A percentile compares a stretch with the other conserved stretches of the same genome.
phyloP scores from a whole-genome alignment of 2,329 filamentous ascomycete species.

The Venturia effusa region DNA sequence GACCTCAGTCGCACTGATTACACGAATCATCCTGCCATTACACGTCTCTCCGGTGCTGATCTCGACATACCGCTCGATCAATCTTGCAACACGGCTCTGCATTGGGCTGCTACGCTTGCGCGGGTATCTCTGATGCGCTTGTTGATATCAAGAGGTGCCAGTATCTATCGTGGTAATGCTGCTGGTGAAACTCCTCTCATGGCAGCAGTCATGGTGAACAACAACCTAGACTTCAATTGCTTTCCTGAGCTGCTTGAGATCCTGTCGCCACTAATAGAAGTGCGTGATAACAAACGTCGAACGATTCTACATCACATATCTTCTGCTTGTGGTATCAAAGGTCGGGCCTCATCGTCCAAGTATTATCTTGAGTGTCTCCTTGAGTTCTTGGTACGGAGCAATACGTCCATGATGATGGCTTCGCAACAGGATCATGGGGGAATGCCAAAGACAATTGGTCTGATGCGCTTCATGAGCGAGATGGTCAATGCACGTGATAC shows the following conservation, averaged over 20 bases:
- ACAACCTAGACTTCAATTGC: conserved; percentile 81
- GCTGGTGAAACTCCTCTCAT: conserved; percentile 88
- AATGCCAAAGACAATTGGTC: conserved; percentile 52
- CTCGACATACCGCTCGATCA: conserved; percentile 88
- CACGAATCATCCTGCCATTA: conserved; percentile 65
- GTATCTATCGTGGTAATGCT: conserved; percentile 76
- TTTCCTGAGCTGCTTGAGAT: conserved; percentile 88
- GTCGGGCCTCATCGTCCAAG: conserved; percentile 78
- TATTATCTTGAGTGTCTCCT: conserved; percentile 93
- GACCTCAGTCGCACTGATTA: conserved; percentile 59
- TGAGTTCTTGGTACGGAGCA: conserved; percentile 84
- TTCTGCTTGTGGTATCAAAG: conserved; percentile 89
- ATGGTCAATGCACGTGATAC: conserved; percentile 95
- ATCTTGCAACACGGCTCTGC: conserved; percentile 79
- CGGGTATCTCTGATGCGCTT: conserved; percentile 72
- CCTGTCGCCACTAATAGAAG: conserved; percentile 79
- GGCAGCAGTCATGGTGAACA: conserved; percentile 84
- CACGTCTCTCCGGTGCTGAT: conserved; percentile 64
- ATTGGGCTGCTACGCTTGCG: conserved; percentile 92
- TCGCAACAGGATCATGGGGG: conserved; percentile 41
- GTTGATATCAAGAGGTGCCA: conserved; percentile 74
- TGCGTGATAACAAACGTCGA: conserved; percentile 77
- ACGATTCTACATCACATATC: conserved; percentile 96
- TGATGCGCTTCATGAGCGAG: conserved; percentile 90
- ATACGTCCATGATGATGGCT: conserved; percentile 22